Conservation (phyloP, 345 rosid genomes). For the Pistacia vera region DNA sequence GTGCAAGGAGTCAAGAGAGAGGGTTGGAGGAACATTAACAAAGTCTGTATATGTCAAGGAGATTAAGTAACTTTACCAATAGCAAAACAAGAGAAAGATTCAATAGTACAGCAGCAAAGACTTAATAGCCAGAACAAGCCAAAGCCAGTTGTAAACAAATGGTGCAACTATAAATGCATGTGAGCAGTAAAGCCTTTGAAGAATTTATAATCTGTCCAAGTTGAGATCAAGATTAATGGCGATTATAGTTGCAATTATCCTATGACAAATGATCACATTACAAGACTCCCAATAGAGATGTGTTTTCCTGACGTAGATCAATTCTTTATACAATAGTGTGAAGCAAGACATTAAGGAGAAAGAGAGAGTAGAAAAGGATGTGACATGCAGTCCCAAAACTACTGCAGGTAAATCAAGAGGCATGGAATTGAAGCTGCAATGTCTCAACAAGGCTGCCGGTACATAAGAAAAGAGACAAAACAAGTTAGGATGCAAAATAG, state of each 20-base stretch:
- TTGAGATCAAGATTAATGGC: background rate
- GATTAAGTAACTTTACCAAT: constrained; percentile 4
- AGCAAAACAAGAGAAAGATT: constrained; percentile 10
- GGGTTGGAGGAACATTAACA: constrained; percentile 67
- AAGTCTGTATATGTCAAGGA: constrained; percentile 73
- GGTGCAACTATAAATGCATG: background rate
- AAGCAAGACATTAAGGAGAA: background rate
- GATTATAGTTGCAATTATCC: background rate
- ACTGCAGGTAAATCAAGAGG: background rate
- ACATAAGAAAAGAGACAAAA: background rate
- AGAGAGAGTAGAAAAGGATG: background rate
- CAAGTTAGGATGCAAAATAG: background rate
- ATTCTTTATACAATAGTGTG: background rate
- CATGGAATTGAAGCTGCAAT: constrained; percentile 11
- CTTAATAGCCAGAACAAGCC: constrained; percentile 2
- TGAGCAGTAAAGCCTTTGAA: background rate
- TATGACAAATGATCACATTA: background rate
- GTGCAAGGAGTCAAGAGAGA: constrained; percentile 72
- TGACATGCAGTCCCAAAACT: background rate
- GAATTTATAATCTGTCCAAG: background rate
- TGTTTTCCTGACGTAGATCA: background rate
- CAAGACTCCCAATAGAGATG: background rate
- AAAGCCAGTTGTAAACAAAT: background rate
- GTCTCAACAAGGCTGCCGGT: background rate
- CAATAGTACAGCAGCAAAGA: background rate